phyloP scores from a whole-genome alignment of 2,329 filamentous ascomycete species.

The Diplocarpon mali region DNA sequence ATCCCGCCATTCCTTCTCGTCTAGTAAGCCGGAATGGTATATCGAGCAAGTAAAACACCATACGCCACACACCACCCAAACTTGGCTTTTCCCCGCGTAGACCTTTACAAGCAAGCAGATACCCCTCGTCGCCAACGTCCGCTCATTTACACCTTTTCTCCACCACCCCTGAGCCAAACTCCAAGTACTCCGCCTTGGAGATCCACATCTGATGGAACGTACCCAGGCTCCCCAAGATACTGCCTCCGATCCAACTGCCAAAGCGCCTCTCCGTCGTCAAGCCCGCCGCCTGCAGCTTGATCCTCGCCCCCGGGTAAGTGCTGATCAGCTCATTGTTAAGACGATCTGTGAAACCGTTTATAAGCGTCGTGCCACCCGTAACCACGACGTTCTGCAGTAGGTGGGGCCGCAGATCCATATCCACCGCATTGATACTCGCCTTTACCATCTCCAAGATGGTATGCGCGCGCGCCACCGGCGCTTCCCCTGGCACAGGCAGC shows the following conservation, averaged over 20 bases:
- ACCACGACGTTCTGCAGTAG: constrained; percentile 86
- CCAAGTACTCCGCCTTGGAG: constrained; percentile 91
- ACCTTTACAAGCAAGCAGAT: neutral
- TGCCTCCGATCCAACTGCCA: constrained; percentile 91
- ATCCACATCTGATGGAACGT: constrained; percentile 99
- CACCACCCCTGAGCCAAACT: constrained; percentile 81
- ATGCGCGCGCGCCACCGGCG: constrained; percentile 53
- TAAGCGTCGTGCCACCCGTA: constrained; percentile 74
- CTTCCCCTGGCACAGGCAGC: constrained; percentile 36
- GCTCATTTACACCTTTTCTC: constrained; percentile 88
- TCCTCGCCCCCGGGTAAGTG: constrained; percentile 75
- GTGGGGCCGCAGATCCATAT: constrained; percentile 77
- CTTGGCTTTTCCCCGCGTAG: neutral
- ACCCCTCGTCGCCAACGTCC: no score
- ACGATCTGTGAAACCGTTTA: constrained; percentile 87
- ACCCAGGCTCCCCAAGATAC: constrained; percentile 86
- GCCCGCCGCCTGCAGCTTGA: constrained; percentile 80
- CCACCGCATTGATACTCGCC: constrained; percentile 64
- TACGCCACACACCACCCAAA: constrained; percentile 11
- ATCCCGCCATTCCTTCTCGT: neutral
- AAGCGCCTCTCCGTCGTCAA: constrained; percentile 83
- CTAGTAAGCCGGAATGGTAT: constrained; percentile 7
- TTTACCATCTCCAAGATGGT: constrained; percentile 78
- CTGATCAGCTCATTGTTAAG: constrained; percentile 72
- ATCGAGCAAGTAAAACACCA: constrained; percentile 16